Percentiles rank a stretch among this genome's conserved stretches.
These are phyloP conservation scores for Pseudogymnoascus sp. DNA, from an alignment of 2,329 filamentous ascomycete genomes.

Conservation along the genomic window DNA sequence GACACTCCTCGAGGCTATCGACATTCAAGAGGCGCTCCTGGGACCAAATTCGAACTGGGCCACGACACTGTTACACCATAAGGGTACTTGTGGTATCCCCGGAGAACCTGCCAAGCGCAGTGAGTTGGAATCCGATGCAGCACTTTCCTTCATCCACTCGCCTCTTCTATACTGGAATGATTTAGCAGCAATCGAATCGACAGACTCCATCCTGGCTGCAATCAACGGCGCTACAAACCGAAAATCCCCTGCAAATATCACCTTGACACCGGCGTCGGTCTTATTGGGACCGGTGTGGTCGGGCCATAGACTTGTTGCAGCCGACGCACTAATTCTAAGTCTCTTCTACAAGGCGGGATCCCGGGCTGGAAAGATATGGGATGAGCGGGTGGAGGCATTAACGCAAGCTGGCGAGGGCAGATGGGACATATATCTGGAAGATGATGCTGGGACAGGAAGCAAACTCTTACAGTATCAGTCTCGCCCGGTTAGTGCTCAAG, in stretches of 20 bases:
- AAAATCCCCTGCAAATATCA: slow-evolving; percentile 39
- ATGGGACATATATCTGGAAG: slow-evolving; percentile 20
- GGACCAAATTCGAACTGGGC: slow-evolving; percentile 19
- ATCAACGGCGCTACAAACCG: slow-evolving; percentile 36
- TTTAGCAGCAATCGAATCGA: slow-evolving; percentile 34
- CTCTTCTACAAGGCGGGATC: slow-evolving; percentile 40
- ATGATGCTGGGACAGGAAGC: slow-evolving; percentile 17
- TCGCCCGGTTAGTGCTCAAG: not conserved
- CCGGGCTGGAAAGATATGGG: slow-evolving; percentile 35
- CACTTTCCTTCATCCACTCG: slow-evolving; percentile 38
- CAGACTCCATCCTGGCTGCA: slow-evolving; percentile 38
- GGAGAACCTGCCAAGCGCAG: not conserved
- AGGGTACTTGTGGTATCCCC: not conserved
- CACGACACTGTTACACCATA: not conserved
- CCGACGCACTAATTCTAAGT: slow-evolving; percentile 45
- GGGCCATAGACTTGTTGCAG: slow-evolving; percentile 38
- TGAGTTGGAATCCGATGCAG: not conserved
- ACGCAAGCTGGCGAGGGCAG: slow-evolving; percentile 15
- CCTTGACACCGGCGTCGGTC: slow-evolving; percentile 43
- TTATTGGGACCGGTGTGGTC: slow-evolving; percentile 45
- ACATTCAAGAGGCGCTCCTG: slow-evolving; percentile 40
- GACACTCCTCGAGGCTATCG: slow-evolving; percentile 39
- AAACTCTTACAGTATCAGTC: slow-evolving; percentile 13
- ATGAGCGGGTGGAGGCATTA: slow-evolving; percentile 21
- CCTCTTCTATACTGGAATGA: slow-evolving; percentile 48